Evolutionary conservation across 371 early-diverging fungal genomes (phyloP).

Genomic region (Circinella minor): DNA sequence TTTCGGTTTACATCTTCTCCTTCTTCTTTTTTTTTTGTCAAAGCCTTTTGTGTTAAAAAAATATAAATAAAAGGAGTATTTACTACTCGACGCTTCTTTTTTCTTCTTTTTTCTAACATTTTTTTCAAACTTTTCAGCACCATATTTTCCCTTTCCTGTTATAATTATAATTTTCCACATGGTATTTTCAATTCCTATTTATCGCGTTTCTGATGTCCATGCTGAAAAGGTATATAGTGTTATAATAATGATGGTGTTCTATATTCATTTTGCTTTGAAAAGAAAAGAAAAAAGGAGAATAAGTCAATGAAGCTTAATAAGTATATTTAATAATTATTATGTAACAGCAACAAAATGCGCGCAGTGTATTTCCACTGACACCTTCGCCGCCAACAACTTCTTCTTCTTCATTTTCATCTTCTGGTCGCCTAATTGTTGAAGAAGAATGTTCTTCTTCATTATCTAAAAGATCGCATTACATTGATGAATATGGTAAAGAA

Average conservation of each 20-base stretch:
- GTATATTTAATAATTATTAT: too few species aligned
- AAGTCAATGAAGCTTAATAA: too few species aligned
- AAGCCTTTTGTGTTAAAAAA: too few species aligned
- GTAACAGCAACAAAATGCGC: background rate
- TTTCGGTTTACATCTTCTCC: too few species aligned
- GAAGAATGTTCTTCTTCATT: too few species aligned
- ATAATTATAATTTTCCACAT: background rate
- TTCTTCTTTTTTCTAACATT: background rate
- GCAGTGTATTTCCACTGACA: background rate
- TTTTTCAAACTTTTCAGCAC: background rate
- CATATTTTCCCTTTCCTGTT: background rate
- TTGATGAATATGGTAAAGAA: too few species aligned
- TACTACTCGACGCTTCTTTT: background rate
- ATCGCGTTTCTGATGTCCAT: constrained; percentile 3
- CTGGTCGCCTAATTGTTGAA: background rate
- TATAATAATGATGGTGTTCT: too few species aligned
- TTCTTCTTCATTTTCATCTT: background rate
- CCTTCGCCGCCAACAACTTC: background rate
- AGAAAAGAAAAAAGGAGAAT: too few species aligned
- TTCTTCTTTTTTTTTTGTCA: too few species aligned
- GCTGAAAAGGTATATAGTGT: background rate
- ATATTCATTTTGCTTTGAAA: too few species aligned
- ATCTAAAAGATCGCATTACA: too few species aligned
- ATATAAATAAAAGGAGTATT: too few species aligned
- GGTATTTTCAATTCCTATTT: constrained; percentile 4